These are phyloP conservation scores for Plasmodium blacklocki DNA, from an alignment of 169 alveolate species.

Conservation along the genomic window DNA sequence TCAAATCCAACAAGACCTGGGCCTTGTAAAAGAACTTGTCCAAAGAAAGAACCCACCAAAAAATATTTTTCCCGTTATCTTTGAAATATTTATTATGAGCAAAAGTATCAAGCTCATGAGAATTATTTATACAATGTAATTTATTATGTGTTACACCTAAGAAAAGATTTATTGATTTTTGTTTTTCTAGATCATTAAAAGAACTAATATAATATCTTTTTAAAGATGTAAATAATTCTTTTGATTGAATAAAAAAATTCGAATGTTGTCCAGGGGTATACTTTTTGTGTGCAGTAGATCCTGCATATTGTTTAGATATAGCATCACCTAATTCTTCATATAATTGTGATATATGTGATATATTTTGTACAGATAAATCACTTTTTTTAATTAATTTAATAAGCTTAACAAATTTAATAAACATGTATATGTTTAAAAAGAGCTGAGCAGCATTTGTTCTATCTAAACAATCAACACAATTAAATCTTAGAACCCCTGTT, in stretches of 20 bases:
- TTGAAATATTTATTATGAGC: conserved; percentile 14
- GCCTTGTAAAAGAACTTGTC: conserved; percentile 27
- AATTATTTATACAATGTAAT: conserved; percentile 8
- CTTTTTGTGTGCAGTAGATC: conserved; percentile 85
- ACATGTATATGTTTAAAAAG: conserved; percentile 76
- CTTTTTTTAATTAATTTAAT: conserved; percentile 54
- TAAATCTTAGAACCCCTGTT: conserved; percentile 95
- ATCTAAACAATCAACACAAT: conserved; percentile 98
- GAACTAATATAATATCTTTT: conserved; percentile 81
- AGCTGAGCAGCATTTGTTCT: conserved; percentile 95
- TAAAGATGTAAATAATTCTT: conserved; percentile 81
- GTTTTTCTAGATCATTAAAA: conserved; percentile 84
- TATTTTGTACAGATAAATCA: conserved; percentile 28
- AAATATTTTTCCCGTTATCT: background rate
- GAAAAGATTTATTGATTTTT: conserved; percentile 78
- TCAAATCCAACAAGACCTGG: conserved; percentile 2
- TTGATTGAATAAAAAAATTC: conserved; percentile 77
- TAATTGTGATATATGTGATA: conserved; percentile 68
- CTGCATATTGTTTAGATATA: conserved; percentile 86
- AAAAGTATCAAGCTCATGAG: conserved; percentile 32
- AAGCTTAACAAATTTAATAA: conserved; percentile 70
- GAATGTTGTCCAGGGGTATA: conserved; percentile 78
- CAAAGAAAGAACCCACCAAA: conserved; percentile 67
- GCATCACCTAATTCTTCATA: conserved; percentile 85
- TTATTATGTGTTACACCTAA: conserved; percentile 76